A percentile compares a stretch with the other conserved stretches of the same genome.
Evolutionary conservation across 208 protist genomes (phyloP).

Genomic region (Angomonas deanei): DNA sequence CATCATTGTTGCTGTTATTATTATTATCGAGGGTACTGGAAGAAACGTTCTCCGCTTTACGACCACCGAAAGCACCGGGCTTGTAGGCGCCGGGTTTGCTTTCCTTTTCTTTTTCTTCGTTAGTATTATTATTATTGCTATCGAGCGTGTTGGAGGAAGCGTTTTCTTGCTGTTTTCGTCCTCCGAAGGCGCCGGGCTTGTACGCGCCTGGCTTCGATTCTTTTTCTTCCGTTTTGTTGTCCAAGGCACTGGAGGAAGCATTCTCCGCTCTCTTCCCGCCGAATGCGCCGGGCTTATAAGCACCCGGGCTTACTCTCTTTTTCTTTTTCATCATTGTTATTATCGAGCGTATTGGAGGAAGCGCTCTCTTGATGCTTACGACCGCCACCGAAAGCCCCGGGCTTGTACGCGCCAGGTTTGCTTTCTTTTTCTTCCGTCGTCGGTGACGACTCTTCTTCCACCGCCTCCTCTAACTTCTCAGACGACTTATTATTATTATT

Average conservation of each 20-base stretch:
- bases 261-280: neutral
- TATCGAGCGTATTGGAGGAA: neutral
- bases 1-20: neutral
- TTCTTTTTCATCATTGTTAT: conserved; percentile 1
- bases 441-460: neutral
- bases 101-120: conserved; percentile 7
- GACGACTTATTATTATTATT: conserved; percentile 6
- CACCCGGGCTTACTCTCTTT: neutral
- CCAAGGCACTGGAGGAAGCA: no score
- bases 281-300: neutral
- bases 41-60: neutral
- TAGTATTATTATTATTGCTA: neutral
- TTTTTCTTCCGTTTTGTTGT: neutral
- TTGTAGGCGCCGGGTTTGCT: neutral
- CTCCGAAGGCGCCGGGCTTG: neutral
- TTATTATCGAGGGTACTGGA: neutral
- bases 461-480: neutral
- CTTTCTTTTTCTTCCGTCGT: no score
- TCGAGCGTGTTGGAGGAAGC: no score
- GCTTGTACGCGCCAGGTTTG: no score
- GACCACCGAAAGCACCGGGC: neutral
- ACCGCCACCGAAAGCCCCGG: no score
- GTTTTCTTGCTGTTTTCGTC: neutral
- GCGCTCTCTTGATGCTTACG: no score
- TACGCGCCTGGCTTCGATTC: neutral